These are phyloP conservation scores for Chenopodium formosanum DNA, from an alignment of 148 eudicot species.

Conservation along the genomic window DNA sequence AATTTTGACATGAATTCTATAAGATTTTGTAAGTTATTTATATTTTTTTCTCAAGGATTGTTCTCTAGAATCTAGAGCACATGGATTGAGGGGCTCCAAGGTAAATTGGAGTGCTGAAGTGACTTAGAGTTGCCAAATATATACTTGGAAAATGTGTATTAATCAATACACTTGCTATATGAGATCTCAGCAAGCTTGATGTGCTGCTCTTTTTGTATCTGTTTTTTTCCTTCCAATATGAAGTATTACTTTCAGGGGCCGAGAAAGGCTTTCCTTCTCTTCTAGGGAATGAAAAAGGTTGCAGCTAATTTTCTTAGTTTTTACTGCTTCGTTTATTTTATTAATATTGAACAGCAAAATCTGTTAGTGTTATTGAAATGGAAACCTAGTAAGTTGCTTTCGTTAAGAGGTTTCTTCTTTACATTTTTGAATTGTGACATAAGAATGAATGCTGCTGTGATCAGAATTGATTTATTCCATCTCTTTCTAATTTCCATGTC, in stretches of 20 bases:
- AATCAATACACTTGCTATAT: not conserved
- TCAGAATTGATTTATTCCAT: not conserved
- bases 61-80: not conserved
- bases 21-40: not conserved
- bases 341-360: not conserved
- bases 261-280: not conserved
- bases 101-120: not conserved
- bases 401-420: not conserved
- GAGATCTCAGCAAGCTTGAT: not conserved
- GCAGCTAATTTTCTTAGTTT: not conserved
- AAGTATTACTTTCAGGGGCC: not conserved
- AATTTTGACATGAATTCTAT: not conserved
- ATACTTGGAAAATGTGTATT: not conserved
- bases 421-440: not conserved
- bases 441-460: conserved; percentile 9
- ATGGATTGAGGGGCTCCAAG: not conserved
- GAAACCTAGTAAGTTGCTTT: not conserved
- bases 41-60: not conserved
- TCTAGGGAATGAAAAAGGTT: not conserved
- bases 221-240: not conserved
- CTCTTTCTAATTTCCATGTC: not conserved
- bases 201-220: not conserved
- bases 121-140: not conserved
- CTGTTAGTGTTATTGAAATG: not conserved
- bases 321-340: too few relatives aligned